Evolutionary conservation across 2,329 filamentous ascomycete species (phyloP), one percentile per base, ranked within the genome.

Genomic region (Beauveria medogensis): DNA sequence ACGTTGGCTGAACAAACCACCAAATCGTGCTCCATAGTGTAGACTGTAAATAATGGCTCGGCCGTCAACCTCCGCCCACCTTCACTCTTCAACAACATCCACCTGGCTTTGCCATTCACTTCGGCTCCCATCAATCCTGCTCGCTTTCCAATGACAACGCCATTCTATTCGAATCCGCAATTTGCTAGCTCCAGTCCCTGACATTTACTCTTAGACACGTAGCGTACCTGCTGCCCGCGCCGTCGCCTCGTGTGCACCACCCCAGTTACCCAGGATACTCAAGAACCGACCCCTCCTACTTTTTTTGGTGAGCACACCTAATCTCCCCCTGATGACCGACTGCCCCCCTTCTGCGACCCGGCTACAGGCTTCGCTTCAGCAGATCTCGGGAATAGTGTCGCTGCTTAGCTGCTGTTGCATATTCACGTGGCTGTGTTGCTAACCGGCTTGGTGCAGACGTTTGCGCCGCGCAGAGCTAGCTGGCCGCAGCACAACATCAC

Each of bases 241-340:
- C 37, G 26, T 44, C 37, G 24, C 24, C 22, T 37, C 56, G 56
- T 50, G 58, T 40, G 30, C 51, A 50, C 18, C 30, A 47, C 24
- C 40, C 40, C 43, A 43, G 24, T 14, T 22, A 61, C 52, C 52
- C 56, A 24, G 34, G 56, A 37, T 30, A 9, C 24, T 44, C 55
- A 22, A 47, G 55, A 44, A 46, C 22, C 50, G 51, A 60, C 58
- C 58, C 58, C 58, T 60, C 58, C 52, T 60, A 43, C 58, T 47
- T 60, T 60, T 55, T 50, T 43, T 18, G 28, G 58, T 60, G 51
- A 60, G 58, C 51, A 55, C 43, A 55, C 43, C 58, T 54, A 55
- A 60, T 60, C 58, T 60, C 58, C 58, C 43, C 43, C 58, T 59
- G 47, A 55, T 55, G 22, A 16, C 41, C 14, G 43, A 22, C 50